Base-by-base conservation (phyloP, 768 basidiomycete species). In the Lentinula boryana region DNA sequence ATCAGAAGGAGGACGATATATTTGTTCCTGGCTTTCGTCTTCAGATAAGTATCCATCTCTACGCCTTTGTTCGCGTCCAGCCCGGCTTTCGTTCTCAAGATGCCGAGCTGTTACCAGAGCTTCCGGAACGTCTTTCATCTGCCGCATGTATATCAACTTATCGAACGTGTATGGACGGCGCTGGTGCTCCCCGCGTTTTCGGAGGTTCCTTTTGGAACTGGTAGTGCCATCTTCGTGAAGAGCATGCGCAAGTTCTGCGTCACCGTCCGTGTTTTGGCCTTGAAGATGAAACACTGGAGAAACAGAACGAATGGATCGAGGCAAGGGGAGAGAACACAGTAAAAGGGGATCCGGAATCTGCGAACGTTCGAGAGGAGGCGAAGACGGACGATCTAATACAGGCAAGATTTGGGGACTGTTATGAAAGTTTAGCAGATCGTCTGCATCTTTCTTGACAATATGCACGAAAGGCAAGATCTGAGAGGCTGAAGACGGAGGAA, bases 91-190 rank as follows among this genome's bases (percentile, higher is more conserved):
- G 33, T 63, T 68, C n/a, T 38, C 67, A 21, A 76, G 75, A 66
- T 76, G 78, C 51, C 67, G 71, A 27, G 78, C 60, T 59, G 81
- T 84, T 49, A 91, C 77, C 46, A 91, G 83, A 1, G 89, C 89
- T 21, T 91, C 90, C 2, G 88, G 89, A 62, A 78, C 80, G 0
- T 68, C 64, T 33, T 75, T 76, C 63, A 91, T 70, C 55, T 79
- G 76, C 13, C 70, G 69, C 59, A 82, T 78, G 68, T 91, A 91
- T 40, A 71, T 43, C 10, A 73, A 44, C 56, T 80, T 74, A 61
- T 91, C 88, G 36, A 78, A 78, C 10, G 75, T 77, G 65, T 86
- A 91, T 1, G 89, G 89, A 12, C 81, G 78, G 15, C 84, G 62
- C 66, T 91, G 89, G 18, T 78, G 74, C 40, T 78, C 69, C 35